A percentile compares a stretch with the other conserved stretches of the same genome.
phyloP scores from a whole-genome alignment of 169 alveolate species.

The Cryptosporidium parvum region DNA sequence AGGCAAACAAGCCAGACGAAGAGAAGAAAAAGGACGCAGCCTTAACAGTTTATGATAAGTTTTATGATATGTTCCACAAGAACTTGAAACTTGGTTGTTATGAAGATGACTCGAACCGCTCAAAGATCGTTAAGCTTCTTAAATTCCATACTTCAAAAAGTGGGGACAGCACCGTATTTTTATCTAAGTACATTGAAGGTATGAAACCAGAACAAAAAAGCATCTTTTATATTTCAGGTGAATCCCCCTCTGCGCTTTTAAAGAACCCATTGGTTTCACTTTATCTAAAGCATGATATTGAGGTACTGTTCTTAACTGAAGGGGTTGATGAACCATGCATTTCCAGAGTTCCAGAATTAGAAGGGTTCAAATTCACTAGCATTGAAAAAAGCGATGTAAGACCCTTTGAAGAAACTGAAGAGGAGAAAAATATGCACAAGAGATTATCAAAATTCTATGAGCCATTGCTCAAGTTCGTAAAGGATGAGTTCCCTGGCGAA shows the following conservation, averaged over 20 bases:
- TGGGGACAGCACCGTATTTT: constrained; percentile 85
- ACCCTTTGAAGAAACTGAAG: constrained; percentile 83
- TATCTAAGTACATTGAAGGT: constrained; percentile 91
- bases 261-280: constrained; percentile 93
- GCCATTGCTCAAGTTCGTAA: constrained; percentile 82
- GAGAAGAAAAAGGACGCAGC: constrained; percentile 84
- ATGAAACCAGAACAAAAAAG: constrained; percentile 94
- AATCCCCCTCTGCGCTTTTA: constrained; percentile 81
- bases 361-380: constrained; percentile 87
- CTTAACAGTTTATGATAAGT: constrained; percentile 79
- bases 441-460: constrained; percentile 82
- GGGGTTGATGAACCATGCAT: constrained; percentile 95
- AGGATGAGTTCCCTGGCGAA: constrained; percentile 82
- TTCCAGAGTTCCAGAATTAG: constrained; percentile 87
- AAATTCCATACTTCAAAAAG: constrained; percentile 90
- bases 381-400: constrained; percentile 87
- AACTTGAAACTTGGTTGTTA: constrained; percentile 94
- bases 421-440: constrained; percentile 84
- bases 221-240: constrained; percentile 93
- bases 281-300: constrained; percentile 91
- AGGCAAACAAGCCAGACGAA: constrained; percentile 81
- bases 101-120: constrained; percentile 94
- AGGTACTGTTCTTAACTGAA: constrained; percentile 94
- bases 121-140: constrained; percentile 92
- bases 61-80: constrained; percentile 92